Evolutionary conservation across 2,329 filamentous ascomycete genomes (phyloP).

Genomic region (Penicillium digitatum): DNA sequence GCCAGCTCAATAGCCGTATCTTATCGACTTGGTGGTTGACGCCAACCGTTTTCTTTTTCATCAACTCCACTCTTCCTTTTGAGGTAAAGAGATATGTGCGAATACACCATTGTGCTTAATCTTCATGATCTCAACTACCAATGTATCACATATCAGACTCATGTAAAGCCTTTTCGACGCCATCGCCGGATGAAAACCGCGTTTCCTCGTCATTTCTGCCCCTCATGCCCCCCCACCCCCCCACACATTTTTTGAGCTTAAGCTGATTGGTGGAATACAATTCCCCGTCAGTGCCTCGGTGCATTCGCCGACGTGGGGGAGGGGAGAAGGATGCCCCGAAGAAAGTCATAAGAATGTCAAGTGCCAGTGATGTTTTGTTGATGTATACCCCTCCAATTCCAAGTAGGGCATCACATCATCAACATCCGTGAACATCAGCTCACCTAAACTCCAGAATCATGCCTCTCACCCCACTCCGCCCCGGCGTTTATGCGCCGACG

Average conservation of each 20-base stretch:
- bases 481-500: constrained; percentile 81
- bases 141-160: not conserved
- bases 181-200: not conserved
- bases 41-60: not conserved
- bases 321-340: not conserved
- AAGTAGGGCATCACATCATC: not conserved
- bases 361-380: not conserved
- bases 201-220: constrained; percentile 3
- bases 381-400: not conserved
- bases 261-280: constrained; percentile 20
- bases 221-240: constrained; percentile 21
- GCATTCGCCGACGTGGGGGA: constrained; percentile 25
- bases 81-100: no score
- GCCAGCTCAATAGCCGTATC: constrained; percentile 29
- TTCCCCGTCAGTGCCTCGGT: constrained; percentile 21
- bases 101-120: not conserved
- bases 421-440: not conserved
- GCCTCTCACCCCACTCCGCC: constrained; percentile 60
- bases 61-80: constrained; percentile 6
- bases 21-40: constrained; percentile 6
- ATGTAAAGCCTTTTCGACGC: not conserved
- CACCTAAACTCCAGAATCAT: constrained; percentile 18
- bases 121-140: not conserved
- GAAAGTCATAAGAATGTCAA: constrained; percentile 4
- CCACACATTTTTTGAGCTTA: constrained; percentile 14